Evolutionary conservation across 1,139 yeast species (phyloP).

Genomic region (Debaryomyces nepalensis): DNA sequence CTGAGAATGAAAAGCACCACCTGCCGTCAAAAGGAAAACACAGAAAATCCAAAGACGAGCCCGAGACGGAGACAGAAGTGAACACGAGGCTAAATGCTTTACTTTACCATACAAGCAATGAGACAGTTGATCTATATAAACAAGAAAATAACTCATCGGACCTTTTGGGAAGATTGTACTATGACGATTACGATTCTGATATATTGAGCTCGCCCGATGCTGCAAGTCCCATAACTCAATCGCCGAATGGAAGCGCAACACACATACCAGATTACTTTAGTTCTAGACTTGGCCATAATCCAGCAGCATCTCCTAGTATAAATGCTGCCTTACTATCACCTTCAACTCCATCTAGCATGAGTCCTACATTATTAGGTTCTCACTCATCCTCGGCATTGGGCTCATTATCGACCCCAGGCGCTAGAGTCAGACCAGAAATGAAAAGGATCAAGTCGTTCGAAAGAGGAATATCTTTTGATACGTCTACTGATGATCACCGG

Average conservation of each 20-base stretch:
- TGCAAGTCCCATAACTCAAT: conserved; percentile 25
- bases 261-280: conserved; percentile 17
- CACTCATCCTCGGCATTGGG: conserved; percentile 13
- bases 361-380: conserved; percentile 11
- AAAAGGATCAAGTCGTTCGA: conserved; percentile 24
- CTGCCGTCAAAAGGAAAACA: conserved; percentile 13
- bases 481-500: conserved; percentile 43
- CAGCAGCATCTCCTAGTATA: conserved; percentile 13
- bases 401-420: conserved; percentile 2
- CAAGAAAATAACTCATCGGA: conserved; percentile 47
- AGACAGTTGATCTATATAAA: conserved; percentile 45
- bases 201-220: conserved; percentile 27
- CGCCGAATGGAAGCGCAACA: conserved; percentile 6
- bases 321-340: conserved; percentile 10
- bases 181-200: conserved; percentile 50
- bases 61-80: conserved; percentile 39
- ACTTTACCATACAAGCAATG: conserved; percentile 45
- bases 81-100: conserved; percentile 48
- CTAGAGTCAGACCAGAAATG: conserved; percentile 16
- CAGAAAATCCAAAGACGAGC: conserved; percentile 22
- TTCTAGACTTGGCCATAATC: conserved; percentile 7
- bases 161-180: conserved; percentile 48
- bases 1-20: conserved; percentile 14
- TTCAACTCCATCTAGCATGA: conserved; percentile 3
- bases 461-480: conserved; percentile 59